Conservation (phyloP, 331 rosid species). For the Quercus tomentella region DNA sequence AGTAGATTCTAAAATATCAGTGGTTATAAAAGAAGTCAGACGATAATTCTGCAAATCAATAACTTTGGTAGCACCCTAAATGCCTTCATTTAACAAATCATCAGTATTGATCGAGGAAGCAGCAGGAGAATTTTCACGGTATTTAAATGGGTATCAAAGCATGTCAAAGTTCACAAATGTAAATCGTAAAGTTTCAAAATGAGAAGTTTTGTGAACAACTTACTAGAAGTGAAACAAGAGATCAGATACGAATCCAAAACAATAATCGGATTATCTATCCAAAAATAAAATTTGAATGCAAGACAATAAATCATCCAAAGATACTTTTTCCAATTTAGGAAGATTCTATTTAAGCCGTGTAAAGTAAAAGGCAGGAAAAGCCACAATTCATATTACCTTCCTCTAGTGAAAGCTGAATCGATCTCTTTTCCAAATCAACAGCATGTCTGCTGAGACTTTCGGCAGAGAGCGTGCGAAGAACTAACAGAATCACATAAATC, state of each 20-base stretch:
- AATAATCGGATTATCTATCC: background rate
- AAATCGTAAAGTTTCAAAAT: background rate
- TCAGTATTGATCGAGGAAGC: background rate
- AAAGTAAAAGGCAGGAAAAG: conserved; percentile 9
- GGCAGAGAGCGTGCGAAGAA: conserved; percentile 75
- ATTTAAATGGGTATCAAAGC: background rate
- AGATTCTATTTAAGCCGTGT: background rate
- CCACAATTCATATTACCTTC: conserved; percentile 61
- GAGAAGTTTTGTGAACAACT: background rate
- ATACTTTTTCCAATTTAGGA: background rate
- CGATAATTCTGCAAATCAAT: background rate
- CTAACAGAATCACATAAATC: conserved; percentile 33
- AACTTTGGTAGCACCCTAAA: background rate
- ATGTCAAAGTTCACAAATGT: background rate
- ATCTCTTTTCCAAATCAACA: conserved; percentile 91
- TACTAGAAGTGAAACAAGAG: background rate
- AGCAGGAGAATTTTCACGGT: background rate
- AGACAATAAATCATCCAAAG: background rate
- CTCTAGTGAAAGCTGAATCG: conserved; percentile 93
- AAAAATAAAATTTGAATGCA: background rate
- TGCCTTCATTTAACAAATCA: background rate
- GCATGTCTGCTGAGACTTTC: conserved; percentile 86
- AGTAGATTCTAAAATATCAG: background rate
- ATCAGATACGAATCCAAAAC: background rate
- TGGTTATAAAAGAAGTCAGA: background rate